Conservation (phyloP, 2,329 filamentous ascomycete species). For the Pestalotiopsis sp. region DNA sequence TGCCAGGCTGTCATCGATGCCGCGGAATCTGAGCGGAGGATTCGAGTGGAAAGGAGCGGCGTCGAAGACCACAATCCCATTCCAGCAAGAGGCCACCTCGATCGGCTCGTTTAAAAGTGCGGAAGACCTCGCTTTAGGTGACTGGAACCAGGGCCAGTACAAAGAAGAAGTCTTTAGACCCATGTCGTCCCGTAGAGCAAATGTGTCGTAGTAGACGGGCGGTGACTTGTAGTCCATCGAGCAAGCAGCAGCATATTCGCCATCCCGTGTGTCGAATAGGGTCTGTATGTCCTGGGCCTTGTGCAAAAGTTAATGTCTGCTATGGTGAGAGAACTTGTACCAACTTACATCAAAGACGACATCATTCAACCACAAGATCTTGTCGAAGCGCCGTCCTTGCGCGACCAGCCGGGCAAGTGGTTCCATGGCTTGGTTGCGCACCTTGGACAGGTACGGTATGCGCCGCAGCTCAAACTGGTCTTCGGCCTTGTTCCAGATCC, state of each 20-base stretch:
- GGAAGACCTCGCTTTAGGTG: constrained; percentile 41
- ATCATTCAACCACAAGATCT: constrained; percentile 63
- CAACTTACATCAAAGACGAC: constrained; percentile 56
- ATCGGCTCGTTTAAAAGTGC: constrained; percentile 54
- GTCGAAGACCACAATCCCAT: constrained; percentile 57
- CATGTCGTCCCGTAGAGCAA: constrained; percentile 57
- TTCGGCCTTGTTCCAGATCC: constrained; percentile 58
- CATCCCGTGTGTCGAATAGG: constrained; percentile 55
- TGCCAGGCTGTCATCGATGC: constrained; percentile 59
- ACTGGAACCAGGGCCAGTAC: constrained; percentile 64
- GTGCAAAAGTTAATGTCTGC: neutral
- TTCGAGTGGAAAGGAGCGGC: constrained; percentile 48
- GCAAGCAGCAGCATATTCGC: constrained; percentile 62
- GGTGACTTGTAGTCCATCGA: constrained; percentile 59
- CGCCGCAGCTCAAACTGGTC: constrained; percentile 60
- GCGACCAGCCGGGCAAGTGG: constrained; percentile 55
- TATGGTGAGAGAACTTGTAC: neutral
- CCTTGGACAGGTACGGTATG: constrained; percentile 67
- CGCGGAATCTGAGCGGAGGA: constrained; percentile 60
- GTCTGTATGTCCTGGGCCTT: constrained; percentile 49
- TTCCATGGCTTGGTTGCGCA: constrained; percentile 65
- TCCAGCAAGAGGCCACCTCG: constrained; percentile 69
- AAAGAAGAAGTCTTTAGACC: constrained; percentile 55
- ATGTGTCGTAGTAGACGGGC: constrained; percentile 62
- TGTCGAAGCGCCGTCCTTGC: constrained; percentile 55